phyloP scores from a whole-genome alignment of 768 basidiomycete species.

The Calocybe gangraenosa region DNA sequence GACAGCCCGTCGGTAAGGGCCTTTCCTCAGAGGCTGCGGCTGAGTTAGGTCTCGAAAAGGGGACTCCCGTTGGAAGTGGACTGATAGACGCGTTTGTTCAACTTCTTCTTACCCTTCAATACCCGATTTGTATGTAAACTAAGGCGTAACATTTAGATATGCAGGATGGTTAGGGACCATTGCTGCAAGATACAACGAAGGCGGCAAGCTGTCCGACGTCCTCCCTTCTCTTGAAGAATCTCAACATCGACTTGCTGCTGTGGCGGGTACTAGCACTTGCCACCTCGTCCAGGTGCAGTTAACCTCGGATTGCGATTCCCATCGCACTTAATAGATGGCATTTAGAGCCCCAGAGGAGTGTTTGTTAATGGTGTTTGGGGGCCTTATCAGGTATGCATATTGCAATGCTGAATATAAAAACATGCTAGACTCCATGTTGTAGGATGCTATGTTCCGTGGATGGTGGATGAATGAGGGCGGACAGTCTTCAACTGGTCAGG shows the following conservation, averaged over 20 bases:
- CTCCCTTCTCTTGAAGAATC: constrained; percentile 73
- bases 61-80: constrained; percentile 90
- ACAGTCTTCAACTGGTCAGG: constrained; percentile 97
- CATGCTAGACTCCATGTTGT: neutral
- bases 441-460: constrained; percentile 87
- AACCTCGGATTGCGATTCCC: neutral
- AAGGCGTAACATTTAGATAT: constrained; percentile 44
- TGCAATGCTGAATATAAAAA: neutral
- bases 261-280: constrained; percentile 96
- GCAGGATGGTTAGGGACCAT: constrained; percentile 98
- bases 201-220: constrained; percentile 44
- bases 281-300: constrained; percentile 77
- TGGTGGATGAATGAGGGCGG: constrained; percentile 99
- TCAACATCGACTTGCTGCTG: constrained; percentile 78
- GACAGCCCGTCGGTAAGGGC: constrained; percentile 81
- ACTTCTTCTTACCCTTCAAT: neutral
- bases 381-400: constrained; percentile 62
- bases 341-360: constrained; percentile 71
- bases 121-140: neutral
- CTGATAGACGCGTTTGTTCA: constrained; percentile 83
- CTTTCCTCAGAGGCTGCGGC: constrained; percentile 74
- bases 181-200: constrained; percentile 62
- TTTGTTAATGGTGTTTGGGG: constrained; percentile 95
- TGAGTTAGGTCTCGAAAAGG: constrained; percentile 80
- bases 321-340: neutral